Evolutionary conservation across 148 eudicot genomes (phyloP).

Genomic region (Amaranthus cruentus): DNA sequence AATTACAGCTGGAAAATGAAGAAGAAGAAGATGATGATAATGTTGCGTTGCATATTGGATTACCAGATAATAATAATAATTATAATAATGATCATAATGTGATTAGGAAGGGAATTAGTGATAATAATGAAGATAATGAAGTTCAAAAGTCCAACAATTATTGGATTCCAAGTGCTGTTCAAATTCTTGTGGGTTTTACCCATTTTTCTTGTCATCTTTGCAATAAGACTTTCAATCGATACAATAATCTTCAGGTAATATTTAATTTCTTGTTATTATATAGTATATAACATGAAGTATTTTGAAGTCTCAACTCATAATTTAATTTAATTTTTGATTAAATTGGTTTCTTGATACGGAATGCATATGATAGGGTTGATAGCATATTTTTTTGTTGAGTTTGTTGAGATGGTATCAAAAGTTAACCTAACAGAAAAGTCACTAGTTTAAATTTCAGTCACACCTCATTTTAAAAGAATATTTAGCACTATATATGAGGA

Average conservation of each 20-base stretch:
- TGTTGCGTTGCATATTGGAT: conserved; percentile 61
- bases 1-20: background rate
- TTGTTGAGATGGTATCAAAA: no score
- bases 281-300: no score
- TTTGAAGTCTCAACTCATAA: no score
- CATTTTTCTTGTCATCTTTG: conserved; percentile 80
- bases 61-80: conserved; percentile 28
- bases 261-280: no score
- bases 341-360: no score
- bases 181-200: conserved; percentile 68
- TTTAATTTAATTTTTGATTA: no score
- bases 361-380: no score
- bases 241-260: conserved; percentile 83
- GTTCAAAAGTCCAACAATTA: conserved; percentile 23
- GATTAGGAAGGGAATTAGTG: conserved; percentile 3
- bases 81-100: background rate
- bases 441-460: no score
- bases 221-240: conserved; percentile 70
- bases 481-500: no score
- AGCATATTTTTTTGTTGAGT: no score
- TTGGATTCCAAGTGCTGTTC: conserved; percentile 71
- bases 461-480: no score
- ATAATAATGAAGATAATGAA: background rate
- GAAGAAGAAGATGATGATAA: conserved; percentile 25
- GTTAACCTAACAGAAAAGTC: no score